Base-by-base conservation (phyloP, 805 yeast species). In the Monosporozyma unispora region DNA sequence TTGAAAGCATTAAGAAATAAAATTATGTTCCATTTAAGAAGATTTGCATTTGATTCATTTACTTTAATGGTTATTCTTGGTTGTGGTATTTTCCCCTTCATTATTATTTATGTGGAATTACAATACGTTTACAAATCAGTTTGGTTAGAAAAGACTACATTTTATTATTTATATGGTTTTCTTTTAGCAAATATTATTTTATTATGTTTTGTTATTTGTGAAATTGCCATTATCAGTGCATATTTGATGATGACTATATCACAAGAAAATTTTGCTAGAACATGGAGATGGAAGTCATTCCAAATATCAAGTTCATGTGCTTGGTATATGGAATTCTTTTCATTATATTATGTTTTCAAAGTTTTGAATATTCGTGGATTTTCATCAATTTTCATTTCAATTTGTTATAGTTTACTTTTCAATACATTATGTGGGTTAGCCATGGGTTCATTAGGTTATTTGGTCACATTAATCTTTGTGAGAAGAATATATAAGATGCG, bases 221-320 rank as follows among this genome's bases (percentile, higher is more conserved):
- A 87, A 64, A 78, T 84, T 48, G 79, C 90, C 8, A 74, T 87
- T 22, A 78, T 87, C 41, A 80, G 84, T 5, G 74, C 83, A 9
- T 87, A 83, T 59, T 61, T 84, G 41, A 74, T 83, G 42, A 71
- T 87, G 57, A 72, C 47, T 10, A 40, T 47, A 14, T 47, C 54
- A 5, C 44, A 46, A 19, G 37, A 48, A 35, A 52, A 46, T n/a
- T 43, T 46, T 41, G 43, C 48, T 35, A 51, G 42, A 21, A 38
- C 53, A 35, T 89, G 96, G 96, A 87, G 86, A 61, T 87, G 96
- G 96, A 74, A 82, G 55, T 72, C 88, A 11, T 87, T 87, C 64
- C 64, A 79, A 48, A 78, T 81, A 27, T 87, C 95, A 4, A 70
- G 79, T 3, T 80, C 90, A 50, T 76, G 86, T 45, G 87, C 88